Conservation (phyloP, 139 green algal species). For the Asterochloris sp. region DNA sequence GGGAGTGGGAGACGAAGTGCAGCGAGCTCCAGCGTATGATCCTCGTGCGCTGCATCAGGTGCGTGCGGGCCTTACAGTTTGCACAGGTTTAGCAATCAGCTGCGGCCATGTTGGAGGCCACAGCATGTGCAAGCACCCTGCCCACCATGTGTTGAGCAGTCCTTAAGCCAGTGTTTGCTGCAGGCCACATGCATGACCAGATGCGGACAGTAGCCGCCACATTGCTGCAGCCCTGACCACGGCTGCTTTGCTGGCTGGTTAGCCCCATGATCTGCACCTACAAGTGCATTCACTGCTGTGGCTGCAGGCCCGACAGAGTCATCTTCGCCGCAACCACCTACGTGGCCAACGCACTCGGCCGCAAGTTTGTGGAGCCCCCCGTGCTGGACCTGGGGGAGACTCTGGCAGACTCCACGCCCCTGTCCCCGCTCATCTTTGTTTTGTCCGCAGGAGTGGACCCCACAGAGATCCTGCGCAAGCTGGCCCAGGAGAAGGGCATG, state of each 20-base stretch:
- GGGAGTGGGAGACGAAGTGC: constrained; percentile 79
- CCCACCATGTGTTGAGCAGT: too few relatives aligned
- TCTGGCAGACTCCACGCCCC: constrained; percentile 54
- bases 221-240: too few relatives aligned
- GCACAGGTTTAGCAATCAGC: background rate
- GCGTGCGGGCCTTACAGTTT: background rate
- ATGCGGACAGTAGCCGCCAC: too few relatives aligned
- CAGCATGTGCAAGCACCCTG: too few relatives aligned
- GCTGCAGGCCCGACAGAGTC: constrained; percentile 66
- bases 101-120: too few relatives aligned
- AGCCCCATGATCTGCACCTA: too few relatives aligned
- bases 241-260: too few relatives aligned
- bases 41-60: constrained; percentile 41
- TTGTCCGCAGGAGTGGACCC: constrained; percentile 80
- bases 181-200: too few relatives aligned
- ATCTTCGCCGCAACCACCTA: constrained; percentile 71
- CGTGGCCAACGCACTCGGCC: constrained; percentile 72
- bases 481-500: constrained; percentile 61
- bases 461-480: constrained; percentile 69
- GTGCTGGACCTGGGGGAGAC: constrained; percentile 79
- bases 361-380: constrained; percentile 81
- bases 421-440: constrained; percentile 79
- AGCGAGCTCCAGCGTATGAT: constrained; percentile 82
- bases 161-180: too few relatives aligned
- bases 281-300: background rate